phyloP scores from a whole-genome alignment of 2,329 filamentous ascomycete genomes.

The Stagonosporopsis chrysanthemi region DNA sequence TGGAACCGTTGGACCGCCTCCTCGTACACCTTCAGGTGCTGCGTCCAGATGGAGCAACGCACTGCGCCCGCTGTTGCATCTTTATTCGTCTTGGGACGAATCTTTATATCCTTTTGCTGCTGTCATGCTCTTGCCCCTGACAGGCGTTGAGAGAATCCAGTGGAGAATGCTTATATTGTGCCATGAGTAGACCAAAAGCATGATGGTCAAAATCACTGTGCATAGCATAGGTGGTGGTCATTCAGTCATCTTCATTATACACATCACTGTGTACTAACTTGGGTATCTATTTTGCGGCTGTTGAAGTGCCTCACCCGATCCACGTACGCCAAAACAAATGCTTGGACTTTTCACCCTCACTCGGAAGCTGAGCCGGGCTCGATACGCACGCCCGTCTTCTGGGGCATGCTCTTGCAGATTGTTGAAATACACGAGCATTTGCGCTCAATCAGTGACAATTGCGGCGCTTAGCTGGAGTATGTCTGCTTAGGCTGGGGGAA shows the following conservation, averaged over 20 bases:
- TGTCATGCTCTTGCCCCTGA: too few species aligned
- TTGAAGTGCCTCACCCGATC: conserved; percentile 28
- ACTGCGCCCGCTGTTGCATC: too few species aligned
- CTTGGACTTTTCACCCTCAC: conserved; percentile 12
- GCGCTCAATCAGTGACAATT: conserved; percentile 35
- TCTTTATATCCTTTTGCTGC: too few species aligned
- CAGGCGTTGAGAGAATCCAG: too few species aligned
- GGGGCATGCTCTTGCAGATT: conserved; percentile 43
- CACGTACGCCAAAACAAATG: conserved; percentile 12
- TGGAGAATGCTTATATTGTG: too few species aligned
- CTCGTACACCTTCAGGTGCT: too few species aligned
- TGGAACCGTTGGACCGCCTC: too few species aligned
- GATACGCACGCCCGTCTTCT: conserved; percentile 9
- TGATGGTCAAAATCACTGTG: too few species aligned
- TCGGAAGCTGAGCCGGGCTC: conserved; percentile 8
- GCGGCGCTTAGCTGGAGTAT: conserved; percentile 47
- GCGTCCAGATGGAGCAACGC: too few species aligned
- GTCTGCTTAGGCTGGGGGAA: conserved; percentile 58
- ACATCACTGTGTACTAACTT: conserved; percentile 7
- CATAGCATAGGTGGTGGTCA: neutral
- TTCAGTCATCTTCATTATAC: conserved; percentile 6
- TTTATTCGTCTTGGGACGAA: too few species aligned
- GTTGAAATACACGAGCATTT: conserved; percentile 51
- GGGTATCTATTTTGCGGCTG: conserved; percentile 33
- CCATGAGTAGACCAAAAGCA: too few species aligned